These are phyloP conservation scores for Pharnaceum exiguum DNA, from an alignment of 148 eudicot species.

Conservation along the genomic window DNA sequence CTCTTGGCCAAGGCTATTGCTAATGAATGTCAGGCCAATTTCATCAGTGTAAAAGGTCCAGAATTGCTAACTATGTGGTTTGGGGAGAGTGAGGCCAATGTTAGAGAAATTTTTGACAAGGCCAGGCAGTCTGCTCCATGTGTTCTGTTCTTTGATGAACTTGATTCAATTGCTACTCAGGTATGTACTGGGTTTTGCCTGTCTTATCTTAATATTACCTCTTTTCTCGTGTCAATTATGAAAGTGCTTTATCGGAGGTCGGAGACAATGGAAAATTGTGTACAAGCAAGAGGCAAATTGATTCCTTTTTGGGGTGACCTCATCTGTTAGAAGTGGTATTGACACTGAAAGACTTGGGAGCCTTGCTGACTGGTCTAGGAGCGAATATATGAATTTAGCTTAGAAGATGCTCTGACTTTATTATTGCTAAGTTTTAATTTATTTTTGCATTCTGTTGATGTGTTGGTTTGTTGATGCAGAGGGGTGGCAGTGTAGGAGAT, in stretches of 20 bases:
- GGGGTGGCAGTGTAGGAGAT: constrained; percentile 85
- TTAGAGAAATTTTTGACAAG: constrained; percentile 81
- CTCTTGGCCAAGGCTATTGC: constrained; percentile 90
- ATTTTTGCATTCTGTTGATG: background rate
- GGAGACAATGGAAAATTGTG: too few relatives aligned
- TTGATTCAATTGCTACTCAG: constrained; percentile 94
- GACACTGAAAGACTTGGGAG: too few relatives aligned
- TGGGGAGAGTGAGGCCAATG: constrained; percentile 94
- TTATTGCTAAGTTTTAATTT: too few relatives aligned
- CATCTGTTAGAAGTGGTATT: too few relatives aligned
- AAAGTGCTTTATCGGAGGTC: background rate
- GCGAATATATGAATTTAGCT: too few relatives aligned
- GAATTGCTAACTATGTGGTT: constrained; percentile 94
- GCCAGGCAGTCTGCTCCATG: constrained; percentile 87
- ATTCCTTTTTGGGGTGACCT: too few relatives aligned
- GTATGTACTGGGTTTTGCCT: constrained; percentile 23
- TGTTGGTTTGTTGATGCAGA: constrained; percentile 34
- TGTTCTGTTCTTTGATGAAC: constrained; percentile 83
- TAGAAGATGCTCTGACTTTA: too few relatives aligned
- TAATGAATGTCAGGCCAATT: constrained; percentile 88
- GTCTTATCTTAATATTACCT: background rate
- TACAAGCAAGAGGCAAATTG: too few relatives aligned
- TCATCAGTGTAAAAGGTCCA: constrained; percentile 83
- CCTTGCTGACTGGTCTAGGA: background rate
- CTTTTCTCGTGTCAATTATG: background rate